phyloP scores from a whole-genome alignment of 2,329 filamentous ascomycete species.

The Beauveria sp. region DNA sequence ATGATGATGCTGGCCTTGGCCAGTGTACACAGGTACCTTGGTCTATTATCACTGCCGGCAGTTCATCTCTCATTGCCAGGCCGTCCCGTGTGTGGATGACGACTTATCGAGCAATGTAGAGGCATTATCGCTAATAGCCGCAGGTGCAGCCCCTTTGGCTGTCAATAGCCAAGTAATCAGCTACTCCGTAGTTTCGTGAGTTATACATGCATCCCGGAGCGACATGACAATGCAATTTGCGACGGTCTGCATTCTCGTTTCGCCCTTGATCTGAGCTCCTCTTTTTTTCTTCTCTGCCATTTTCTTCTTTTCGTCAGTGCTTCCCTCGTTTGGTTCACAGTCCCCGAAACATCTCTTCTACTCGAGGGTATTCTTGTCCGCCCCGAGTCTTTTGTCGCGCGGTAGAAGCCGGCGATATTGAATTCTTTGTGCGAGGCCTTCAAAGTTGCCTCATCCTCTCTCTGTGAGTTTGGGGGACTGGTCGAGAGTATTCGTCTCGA shows the following conservation, averaged over 20 bases:
- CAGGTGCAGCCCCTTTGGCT: background rate
- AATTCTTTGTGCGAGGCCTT: background rate
- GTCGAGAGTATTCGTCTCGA: too few relatives aligned
- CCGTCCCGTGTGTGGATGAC: background rate
- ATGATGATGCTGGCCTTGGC: background rate
- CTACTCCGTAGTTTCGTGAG: background rate
- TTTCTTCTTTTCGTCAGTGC: background rate
- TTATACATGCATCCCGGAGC: background rate
- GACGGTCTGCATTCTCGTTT: constrained; percentile 1
- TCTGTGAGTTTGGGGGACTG: too few relatives aligned
- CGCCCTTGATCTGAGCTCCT: constrained; percentile 5
- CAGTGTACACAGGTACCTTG: too few relatives aligned
- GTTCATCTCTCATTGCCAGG: too few relatives aligned
- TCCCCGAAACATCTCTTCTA: background rate
- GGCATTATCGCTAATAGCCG: background rate
- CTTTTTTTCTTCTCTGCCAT: background rate
- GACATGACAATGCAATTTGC: constrained; percentile 6
- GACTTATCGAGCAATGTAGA: background rate
- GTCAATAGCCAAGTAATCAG: background rate
- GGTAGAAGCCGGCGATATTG: background rate
- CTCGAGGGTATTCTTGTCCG: background rate
- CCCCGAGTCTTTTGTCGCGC: background rate
- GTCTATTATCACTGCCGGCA: background rate
- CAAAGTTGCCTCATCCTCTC: background rate
- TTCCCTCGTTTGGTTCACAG: background rate